These are phyloP conservation scores for Hordeum pubiflorum DNA, from an alignment of 202 grass and related monocot species.

Conservation along the genomic window DNA sequence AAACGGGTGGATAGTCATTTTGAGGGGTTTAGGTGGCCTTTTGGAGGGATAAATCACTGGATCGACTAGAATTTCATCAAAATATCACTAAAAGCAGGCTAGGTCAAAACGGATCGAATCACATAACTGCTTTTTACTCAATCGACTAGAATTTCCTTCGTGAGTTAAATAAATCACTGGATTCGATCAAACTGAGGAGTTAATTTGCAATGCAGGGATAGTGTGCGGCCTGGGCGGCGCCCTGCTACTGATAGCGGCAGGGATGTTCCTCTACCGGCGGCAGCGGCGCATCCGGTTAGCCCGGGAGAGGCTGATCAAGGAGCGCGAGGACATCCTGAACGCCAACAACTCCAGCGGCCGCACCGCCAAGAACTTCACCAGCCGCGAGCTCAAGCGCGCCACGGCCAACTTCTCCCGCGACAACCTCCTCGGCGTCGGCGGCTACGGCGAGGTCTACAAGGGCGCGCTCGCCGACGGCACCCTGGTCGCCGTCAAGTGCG, in stretches of 20 bases:
- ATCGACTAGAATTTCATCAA: too few species aligned
- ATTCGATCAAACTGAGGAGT: too few species aligned
- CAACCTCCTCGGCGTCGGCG: conserved; percentile 63
- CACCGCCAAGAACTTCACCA: conserved; percentile 61
- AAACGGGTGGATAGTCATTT: too few species aligned
- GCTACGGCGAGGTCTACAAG: conserved; percentile 74
- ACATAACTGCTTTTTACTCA: too few species aligned
- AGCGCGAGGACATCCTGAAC: conserved; percentile 71
- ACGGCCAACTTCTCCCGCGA: conserved; percentile 52
- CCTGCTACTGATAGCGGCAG: conserved; percentile 13
- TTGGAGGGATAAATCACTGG: too few species aligned
- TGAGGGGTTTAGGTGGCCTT: too few species aligned
- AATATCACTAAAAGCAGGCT: too few species aligned
- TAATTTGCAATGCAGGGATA: conserved; percentile 32
- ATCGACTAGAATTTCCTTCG: too few species aligned
- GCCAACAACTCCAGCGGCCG: conserved; percentile 53
- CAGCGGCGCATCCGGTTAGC: conserved; percentile 31
- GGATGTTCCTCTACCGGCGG: conserved; percentile 32
- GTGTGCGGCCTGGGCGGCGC: conserved; percentile 38
- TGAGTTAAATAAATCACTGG: too few species aligned
- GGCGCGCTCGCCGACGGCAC: conserved; percentile 53
- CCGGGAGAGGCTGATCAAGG: conserved; percentile 44
- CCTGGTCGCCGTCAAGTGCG: conserved; percentile 62
- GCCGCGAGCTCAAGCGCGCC: conserved; percentile 47
- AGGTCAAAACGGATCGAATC: too few species aligned